These are phyloP conservation scores for Ogataea allantospora DNA, from an alignment of 805 yeast species.

Conservation along the genomic window DNA sequence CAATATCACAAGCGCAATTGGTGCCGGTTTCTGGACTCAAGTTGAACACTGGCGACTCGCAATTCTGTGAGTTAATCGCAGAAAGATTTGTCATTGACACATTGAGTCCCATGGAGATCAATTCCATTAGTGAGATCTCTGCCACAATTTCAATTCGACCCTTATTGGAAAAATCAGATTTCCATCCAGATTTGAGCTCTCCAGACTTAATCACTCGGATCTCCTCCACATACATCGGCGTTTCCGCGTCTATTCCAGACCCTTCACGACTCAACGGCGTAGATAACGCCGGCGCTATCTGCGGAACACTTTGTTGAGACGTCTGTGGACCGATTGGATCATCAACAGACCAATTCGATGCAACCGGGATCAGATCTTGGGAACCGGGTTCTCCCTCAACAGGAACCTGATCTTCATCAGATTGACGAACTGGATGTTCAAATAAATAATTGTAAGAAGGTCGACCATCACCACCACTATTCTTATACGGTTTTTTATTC, in stretches of 20 bases:
- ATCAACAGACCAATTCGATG: constrained; percentile 24
- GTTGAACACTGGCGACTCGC: constrained; percentile 32
- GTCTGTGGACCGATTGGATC: constrained; percentile 15
- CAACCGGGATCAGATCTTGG: constrained; percentile 11
- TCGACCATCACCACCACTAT: constrained; percentile 30
- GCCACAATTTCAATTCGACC: constrained; percentile 82
- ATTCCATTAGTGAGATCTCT: constrained; percentile 58
- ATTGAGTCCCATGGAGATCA: constrained; percentile 50
- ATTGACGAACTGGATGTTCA: constrained; percentile 23
- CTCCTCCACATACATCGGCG: constrained; percentile 61
- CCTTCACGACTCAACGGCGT: not conserved
- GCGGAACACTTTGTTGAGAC: constrained; percentile 10
- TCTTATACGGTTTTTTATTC: constrained; percentile 26
- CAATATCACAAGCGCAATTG: constrained; percentile 74
- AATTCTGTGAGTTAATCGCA: constrained; percentile 33
- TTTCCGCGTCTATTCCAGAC: constrained; percentile 7
- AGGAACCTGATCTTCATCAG: constrained; percentile 5
- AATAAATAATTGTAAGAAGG: constrained; percentile 29
- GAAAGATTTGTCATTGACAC: constrained; percentile 29
- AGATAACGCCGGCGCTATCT: constrained; percentile 7
- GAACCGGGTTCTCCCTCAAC: constrained; percentile 1
- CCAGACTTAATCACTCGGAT: constrained; percentile 72
- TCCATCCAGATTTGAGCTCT: constrained; percentile 91
- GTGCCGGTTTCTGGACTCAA: constrained; percentile 32
- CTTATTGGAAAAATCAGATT: constrained; percentile 75